phyloP scores from a whole-genome alignment of 2,329 filamentous ascomycete genomes.

The Rutstroemia sp. region DNA sequence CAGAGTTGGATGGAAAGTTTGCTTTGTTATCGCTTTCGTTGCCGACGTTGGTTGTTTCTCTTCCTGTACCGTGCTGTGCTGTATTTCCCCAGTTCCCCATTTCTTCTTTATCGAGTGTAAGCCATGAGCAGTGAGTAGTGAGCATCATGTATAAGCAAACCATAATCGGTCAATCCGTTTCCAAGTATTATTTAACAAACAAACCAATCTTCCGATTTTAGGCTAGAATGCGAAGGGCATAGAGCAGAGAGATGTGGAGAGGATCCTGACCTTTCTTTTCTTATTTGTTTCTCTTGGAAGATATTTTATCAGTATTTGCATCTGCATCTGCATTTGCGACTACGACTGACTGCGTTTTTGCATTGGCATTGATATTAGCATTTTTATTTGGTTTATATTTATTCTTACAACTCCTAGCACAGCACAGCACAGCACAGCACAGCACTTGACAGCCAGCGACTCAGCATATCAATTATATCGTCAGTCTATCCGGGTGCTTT shows the following conservation, averaged over 20 bases:
- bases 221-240: background rate
- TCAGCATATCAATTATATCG: no score
- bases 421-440: background rate
- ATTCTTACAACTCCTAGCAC: background rate
- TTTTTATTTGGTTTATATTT: no score
- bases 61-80: background rate
- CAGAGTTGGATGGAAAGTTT: background rate
- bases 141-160: no score
- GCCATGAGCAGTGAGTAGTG: no score
- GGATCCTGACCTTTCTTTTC: no score
- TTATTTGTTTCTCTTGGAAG: no score
- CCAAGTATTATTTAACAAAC: no score
- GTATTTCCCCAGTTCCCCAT: background rate
- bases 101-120: no score
- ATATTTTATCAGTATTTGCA: no score
- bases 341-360: background rate
- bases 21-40: background rate
- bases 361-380: background rate
- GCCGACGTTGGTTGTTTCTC: background rate
- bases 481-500: background rate
- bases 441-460: background rate
- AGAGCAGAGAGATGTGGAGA: background rate
- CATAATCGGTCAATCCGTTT: background rate
- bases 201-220: background rate
- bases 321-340: no score